phyloP scores from a whole-genome alignment of 208 protist species.

The Acanthamoeba culbertsoni region DNA sequence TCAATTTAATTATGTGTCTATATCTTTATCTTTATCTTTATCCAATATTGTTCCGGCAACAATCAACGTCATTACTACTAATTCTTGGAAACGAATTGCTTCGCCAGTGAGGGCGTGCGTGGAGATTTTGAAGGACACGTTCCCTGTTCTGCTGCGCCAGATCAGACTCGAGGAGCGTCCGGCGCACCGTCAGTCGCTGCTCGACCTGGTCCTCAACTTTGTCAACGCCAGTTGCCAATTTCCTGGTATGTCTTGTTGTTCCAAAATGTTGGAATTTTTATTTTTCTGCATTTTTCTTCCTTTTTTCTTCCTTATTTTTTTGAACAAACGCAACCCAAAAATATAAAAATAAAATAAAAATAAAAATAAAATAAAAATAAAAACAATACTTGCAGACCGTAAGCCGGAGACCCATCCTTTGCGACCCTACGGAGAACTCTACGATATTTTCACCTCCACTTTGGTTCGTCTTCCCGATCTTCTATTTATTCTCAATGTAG shows the following conservation, averaged over 20 bases:
- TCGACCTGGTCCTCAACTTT: slow-evolving; percentile 38
- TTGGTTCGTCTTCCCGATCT: neutral
- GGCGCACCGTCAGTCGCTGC: neutral
- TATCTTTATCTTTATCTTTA: too few relatives aligned
- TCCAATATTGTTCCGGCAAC: too few relatives aligned
- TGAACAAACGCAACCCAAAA: too few relatives aligned
- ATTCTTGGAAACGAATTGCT: neutral
- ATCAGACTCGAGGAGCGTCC: slow-evolving; percentile 9
- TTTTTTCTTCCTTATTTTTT: too few relatives aligned
- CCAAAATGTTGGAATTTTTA: too few relatives aligned
- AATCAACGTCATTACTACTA: neutral
- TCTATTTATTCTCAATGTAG: neutral
- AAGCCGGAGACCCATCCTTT: neutral
- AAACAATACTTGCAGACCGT: neutral
- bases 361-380: too few relatives aligned
- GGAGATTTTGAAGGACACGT: slow-evolving; percentile 27
- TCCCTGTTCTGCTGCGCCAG: slow-evolving; percentile 30
- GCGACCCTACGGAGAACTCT: neutral
- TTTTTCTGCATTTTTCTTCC: too few relatives aligned
- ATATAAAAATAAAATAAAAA: too few relatives aligned
- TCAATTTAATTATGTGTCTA: too few relatives aligned
- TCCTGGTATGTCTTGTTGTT: too few relatives aligned
- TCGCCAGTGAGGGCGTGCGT: neutral
- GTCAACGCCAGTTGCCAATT: neutral
- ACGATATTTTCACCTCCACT: neutral